Percentiles rank a stretch among this genome's conserved stretches.
Evolutionary conservation across 2,329 filamentous ascomycete genomes (phyloP).

Genomic region (Xylariomycetidae sp.): DNA sequence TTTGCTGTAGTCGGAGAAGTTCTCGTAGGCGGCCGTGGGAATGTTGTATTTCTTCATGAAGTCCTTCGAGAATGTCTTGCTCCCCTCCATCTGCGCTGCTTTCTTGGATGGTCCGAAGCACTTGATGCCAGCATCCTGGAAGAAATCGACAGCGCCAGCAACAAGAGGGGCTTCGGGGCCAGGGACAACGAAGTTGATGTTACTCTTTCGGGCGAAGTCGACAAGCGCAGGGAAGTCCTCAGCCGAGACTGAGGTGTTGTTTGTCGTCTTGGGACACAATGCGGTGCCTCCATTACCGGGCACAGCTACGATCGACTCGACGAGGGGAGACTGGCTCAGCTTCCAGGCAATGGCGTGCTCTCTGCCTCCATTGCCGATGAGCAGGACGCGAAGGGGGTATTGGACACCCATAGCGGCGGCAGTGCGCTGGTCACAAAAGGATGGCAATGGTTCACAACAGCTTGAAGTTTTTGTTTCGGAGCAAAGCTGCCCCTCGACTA

Average conservation of each 20-base stretch:
- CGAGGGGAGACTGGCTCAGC: constrained; percentile 71
- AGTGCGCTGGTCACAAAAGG: too few species aligned
- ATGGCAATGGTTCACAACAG: too few species aligned
- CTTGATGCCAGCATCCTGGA: constrained; percentile 65
- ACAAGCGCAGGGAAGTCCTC: constrained; percentile 77
- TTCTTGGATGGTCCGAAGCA: constrained; percentile 81
- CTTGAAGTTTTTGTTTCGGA: too few species aligned
- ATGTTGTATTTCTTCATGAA: constrained; percentile 92
- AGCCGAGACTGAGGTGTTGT: constrained; percentile 61
- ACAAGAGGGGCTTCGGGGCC: constrained; percentile 94
- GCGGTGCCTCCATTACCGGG: constrained; percentile 87
- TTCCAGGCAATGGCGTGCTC: constrained; percentile 97
- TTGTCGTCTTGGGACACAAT: constrained; percentile 62
- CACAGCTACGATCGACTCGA: constrained; percentile 66
- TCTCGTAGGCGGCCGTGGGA: constrained; percentile 84
- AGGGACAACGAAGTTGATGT: constrained; percentile 77
- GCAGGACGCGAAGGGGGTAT: constrained; percentile 59
- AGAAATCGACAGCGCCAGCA: constrained; percentile 80
- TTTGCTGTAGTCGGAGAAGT: constrained; percentile 72
- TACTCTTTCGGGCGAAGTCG: constrained; percentile 63
- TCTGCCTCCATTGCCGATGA: constrained; percentile 89
- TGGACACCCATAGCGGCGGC: constrained; percentile 22
- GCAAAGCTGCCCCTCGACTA: too few species aligned
- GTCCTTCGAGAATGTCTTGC: constrained; percentile 95
- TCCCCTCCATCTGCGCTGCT: constrained; percentile 88